Base-by-base conservation (phyloP, 805 yeast species). In the Saturnispora sekii region DNA sequence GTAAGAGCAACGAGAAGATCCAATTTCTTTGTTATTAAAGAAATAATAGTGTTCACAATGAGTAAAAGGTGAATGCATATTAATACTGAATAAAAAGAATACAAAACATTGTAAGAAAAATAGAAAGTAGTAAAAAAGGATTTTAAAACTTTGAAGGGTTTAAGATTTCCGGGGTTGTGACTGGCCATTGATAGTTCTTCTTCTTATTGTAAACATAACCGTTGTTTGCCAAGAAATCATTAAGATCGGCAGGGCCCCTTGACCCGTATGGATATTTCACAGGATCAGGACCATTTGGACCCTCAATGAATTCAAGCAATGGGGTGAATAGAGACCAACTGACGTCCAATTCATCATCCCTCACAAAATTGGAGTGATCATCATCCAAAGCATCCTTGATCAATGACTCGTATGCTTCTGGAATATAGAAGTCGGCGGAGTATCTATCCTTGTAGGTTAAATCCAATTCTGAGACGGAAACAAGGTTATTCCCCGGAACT, bases 331-430 rank as follows among this genome's bases (percentile, higher is more conserved):
- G 69, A 54, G 73, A 74, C 98, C 98, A 93, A 49, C 94, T 82
- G 48, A 82, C 79, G 46, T 89, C 97, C 60, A 93, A 76, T 70
- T 93, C 98, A 63, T 93, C 98, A 62, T 90, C 97, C 69, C 98
- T 82, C 31, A 93, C 97, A 62, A 93, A 93, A 70, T 90, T 90
- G 43, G 97, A 84, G 68, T 93, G 98, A 66, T 89, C 95, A 46
- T 94, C 97, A 54, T 77, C 74, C 60, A 83, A 66, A 51, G 90
- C 84, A 65, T 93, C 97, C 65, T 94, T 79, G 57, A 93, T 86
- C 56, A 93, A 77, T 1, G 96, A 84, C 70, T 93, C 98, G 65
- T 93, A 93, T 35, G 97, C 97, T 71, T 90, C 96, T 38, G 98
- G 97, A 58, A 93, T 89, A 81, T 93, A 84, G 68, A 86, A 83